Base-by-base conservation (phyloP, 129 eudicot genomes). In the Arctium minus region DNA sequence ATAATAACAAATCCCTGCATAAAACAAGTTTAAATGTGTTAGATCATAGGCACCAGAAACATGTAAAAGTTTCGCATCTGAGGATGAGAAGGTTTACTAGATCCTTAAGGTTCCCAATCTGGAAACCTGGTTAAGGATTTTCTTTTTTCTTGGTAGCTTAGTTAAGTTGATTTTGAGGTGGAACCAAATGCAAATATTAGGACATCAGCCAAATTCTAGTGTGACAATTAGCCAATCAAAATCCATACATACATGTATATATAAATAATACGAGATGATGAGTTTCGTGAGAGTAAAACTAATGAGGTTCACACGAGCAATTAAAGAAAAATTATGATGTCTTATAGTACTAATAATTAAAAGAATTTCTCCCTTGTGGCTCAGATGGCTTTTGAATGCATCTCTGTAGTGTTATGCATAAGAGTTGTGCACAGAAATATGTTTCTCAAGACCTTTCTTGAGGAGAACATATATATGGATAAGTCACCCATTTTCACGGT, bases 1-100 rank as follows among this genome's bases (percentile, higher is more conserved):
- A 93, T 89, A 37, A 95, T 93, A 8, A 93, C 60, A 79, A 82
- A 86, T 0, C 97, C 97, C 97, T 95, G 89, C 83, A 84, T 78
- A 76, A 37, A 9, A 27, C 78, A 73, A 79, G 64, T 72, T 64
- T 31, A 22, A 62, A 53, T 15, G 10, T 15, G 62, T 78, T 70
- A 37, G 46, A 46, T 79, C 10, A 71, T 10, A 65, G 22, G 64
- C 37, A 74, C 17, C 2, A 33, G 18, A 46, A 31, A 73, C 7
- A 33, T 17, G 27, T n/a, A 32, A 7, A 8, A 30, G 0, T 17
- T 15, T 53, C 6, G 40, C 40, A 30, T 48, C 29, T 75, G 80
- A n/a, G 80, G 80, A n/a, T n/a, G 7, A 53, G n/a, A 37, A 5
- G 13, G 65, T 18, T 67, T 67, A 67, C 33, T 67, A 67, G 71